Conservation (phyloP, 2,329 filamentous ascomycete genomes). For the Penicillium sp. region DNA sequence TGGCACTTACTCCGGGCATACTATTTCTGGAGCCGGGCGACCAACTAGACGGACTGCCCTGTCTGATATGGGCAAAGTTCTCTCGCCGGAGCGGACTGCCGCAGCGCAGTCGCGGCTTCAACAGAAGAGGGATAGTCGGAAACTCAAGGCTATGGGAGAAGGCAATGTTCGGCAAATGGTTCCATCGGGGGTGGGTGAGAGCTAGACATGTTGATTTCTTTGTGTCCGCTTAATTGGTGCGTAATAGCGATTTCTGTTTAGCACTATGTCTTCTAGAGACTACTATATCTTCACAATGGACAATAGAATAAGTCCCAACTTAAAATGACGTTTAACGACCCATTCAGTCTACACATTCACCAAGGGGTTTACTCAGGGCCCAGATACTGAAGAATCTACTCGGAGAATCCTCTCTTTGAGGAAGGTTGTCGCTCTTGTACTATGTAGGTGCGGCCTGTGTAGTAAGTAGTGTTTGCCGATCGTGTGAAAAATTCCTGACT, state of each 20-base stretch:
- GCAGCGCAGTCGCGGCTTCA: slow-evolving; percentile 42
- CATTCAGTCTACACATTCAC: no score
- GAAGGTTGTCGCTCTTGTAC: no score
- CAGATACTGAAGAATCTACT: no score
- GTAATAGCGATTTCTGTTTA: slow-evolving; percentile 1
- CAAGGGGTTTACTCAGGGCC: no score
- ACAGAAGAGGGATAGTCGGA: slow-evolving; percentile 33
- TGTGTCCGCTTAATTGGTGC: neutral
- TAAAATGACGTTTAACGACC: no score
- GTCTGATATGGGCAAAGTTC: slow-evolving; percentile 26
- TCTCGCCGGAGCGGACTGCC: slow-evolving; percentile 36
- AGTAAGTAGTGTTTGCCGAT: no score
- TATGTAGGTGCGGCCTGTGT: no score
- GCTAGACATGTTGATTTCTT: slow-evolving; percentile 2
- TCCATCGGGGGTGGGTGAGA: slow-evolving; percentile 6
- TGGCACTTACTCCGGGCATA: slow-evolving; percentile 20
- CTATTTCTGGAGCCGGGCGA: slow-evolving; percentile 27
- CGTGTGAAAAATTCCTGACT: no score
- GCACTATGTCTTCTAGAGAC: neutral
- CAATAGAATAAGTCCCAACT: no score
- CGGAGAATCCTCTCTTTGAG: no score
- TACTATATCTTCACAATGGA: neutral
- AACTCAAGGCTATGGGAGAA: slow-evolving; percentile 34
- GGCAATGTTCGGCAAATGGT: slow-evolving; percentile 32
- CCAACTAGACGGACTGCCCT: slow-evolving; percentile 26